phyloP scores from a whole-genome alignment of 352 stramenopile species.

The Globisporangium mamillatum region DNA sequence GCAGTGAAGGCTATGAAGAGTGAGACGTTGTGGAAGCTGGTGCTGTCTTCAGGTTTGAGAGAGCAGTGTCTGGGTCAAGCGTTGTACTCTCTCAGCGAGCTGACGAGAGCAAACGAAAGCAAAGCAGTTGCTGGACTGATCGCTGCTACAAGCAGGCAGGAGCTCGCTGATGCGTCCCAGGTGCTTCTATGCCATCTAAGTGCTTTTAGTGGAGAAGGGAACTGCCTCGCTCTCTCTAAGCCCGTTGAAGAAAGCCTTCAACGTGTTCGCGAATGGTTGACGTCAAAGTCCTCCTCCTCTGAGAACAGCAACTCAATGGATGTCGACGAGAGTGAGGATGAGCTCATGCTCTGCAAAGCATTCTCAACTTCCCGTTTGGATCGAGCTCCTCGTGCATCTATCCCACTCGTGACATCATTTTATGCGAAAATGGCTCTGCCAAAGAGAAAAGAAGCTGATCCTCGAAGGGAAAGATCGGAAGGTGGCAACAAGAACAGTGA shows the following conservation, averaged over 20 bases:
- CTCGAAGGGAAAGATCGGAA: background rate
- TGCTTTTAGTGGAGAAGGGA: conserved; percentile 9
- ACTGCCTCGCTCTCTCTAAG: conserved; percentile 11
- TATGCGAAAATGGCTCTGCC: background rate
- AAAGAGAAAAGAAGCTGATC: background rate
- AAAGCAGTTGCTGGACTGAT: conserved; percentile 35
- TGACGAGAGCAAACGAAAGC: conserved; percentile 38
- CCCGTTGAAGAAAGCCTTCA: conserved; percentile 24
- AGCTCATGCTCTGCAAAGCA: conserved; percentile 36
- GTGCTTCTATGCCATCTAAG: conserved; percentile 6
- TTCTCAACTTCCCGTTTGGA: conserved; percentile 27
- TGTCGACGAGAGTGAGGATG: conserved; percentile 27
- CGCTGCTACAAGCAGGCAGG: conserved; percentile 16
- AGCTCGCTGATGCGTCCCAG: background rate
- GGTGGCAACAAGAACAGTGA: background rate
- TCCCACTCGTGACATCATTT: conserved; percentile 17
- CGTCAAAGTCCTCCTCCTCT: conserved; percentile 13
- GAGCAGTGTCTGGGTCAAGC: conserved; percentile 39
- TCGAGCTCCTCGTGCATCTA: background rate
- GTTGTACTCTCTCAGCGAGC: conserved; percentile 27
- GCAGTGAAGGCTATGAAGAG: conserved; percentile 59
- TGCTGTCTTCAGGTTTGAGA: conserved; percentile 45
- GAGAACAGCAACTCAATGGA: conserved; percentile 15
- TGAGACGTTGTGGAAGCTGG: conserved; percentile 54
- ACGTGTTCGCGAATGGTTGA: conserved; percentile 30